Conservation (phyloP, 202 grass and related monocot genomes). For the Alloteropsis angusta region DNA sequence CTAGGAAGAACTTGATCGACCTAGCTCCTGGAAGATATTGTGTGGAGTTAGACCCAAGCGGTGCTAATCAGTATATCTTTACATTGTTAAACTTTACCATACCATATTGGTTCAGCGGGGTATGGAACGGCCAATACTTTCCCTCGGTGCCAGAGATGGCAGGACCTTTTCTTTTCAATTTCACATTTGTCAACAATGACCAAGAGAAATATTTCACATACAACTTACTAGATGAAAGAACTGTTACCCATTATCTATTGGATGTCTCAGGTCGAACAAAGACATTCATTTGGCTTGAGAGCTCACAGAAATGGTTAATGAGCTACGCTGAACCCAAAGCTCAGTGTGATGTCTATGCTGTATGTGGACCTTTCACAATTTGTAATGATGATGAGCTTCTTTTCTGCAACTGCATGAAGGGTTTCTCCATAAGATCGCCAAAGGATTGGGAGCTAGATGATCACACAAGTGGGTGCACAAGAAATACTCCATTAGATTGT, state of each 20-base stretch:
- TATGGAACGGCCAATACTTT: slow-evolving; percentile 29
- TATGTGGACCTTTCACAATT: slow-evolving; percentile 14
- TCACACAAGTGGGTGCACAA: background rate
- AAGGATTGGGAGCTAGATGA: slow-evolving; percentile 19
- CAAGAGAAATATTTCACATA: background rate
- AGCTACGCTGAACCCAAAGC: background rate
- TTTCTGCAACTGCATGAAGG: slow-evolving; percentile 4
- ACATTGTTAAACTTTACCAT: background rate
- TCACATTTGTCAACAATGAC: slow-evolving; percentile 12
- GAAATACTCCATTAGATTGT: background rate
- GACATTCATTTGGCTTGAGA: background rate
- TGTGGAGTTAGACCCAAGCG: background rate
- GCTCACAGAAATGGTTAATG: background rate
- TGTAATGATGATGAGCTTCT: background rate
- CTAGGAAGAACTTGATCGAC: background rate
- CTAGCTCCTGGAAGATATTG: slow-evolving; percentile 10
- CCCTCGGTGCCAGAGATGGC: slow-evolving; percentile 9
- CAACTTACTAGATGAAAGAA: background rate
- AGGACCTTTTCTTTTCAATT: background rate
- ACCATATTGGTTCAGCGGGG: slow-evolving; percentile 21
- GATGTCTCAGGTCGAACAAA: background rate
- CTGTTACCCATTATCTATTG: background rate
- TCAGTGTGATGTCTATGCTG: slow-evolving; percentile 20
- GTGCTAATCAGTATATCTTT: background rate
- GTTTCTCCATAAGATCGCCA: slow-evolving; percentile 3